Percentiles rank a stretch among this genome's conserved stretches.
Conservation (phyloP, 163 green algal genomes). For the Scenedesmus sp. region DNA sequence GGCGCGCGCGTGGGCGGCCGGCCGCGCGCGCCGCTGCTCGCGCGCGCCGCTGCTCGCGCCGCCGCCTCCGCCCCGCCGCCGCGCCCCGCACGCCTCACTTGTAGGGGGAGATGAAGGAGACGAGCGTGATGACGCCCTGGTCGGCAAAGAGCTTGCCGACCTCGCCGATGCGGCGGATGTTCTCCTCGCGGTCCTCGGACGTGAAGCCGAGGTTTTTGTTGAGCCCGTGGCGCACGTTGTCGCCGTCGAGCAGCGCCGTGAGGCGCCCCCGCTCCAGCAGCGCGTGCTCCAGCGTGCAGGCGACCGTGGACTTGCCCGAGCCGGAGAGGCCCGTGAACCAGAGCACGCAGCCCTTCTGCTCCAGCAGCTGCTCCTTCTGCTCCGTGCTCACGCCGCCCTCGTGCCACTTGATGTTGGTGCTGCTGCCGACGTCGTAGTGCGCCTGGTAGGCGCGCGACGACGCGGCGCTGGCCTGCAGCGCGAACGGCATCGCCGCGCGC, state of each 20-base stretch:
- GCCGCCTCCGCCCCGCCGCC: not conserved
- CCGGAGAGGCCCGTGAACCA: slow-evolving; percentile 94
- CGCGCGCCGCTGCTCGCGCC: not conserved
- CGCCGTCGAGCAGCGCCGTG: slow-evolving; percentile 79
- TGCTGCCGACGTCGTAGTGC: slow-evolving; percentile 45
- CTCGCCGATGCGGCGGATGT: slow-evolving; percentile 95
- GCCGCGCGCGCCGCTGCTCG: not conserved
- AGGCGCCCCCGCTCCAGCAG: slow-evolving; percentile 76
- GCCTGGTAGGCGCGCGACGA: slow-evolving; percentile 3
- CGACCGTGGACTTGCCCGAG: slow-evolving; percentile 91
- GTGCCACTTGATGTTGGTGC: slow-evolving; percentile 95
- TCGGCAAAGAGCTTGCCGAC: slow-evolving; percentile 95
- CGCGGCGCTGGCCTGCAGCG: not conserved
- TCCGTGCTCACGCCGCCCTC: slow-evolving; percentile 76
- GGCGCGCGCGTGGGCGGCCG: not conserved
- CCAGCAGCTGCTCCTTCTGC: slow-evolving; percentile 86
- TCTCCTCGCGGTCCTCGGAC: slow-evolving; percentile 86
- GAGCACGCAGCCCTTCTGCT: slow-evolving; percentile 91
- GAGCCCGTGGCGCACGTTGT: slow-evolving; percentile 96
- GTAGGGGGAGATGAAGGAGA: slow-evolving; percentile 98
- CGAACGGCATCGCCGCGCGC: not conserved
- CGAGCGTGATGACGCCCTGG: slow-evolving; percentile 89
- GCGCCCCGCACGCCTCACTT: slow-evolving; percentile 2
- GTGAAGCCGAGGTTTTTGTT: slow-evolving; percentile 95
- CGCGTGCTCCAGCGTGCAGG: slow-evolving; percentile 92